These are phyloP conservation scores for Dichotomocladium elegans DNA, from an alignment of 371 early-diverging fungal species.

Conservation along the genomic window DNA sequence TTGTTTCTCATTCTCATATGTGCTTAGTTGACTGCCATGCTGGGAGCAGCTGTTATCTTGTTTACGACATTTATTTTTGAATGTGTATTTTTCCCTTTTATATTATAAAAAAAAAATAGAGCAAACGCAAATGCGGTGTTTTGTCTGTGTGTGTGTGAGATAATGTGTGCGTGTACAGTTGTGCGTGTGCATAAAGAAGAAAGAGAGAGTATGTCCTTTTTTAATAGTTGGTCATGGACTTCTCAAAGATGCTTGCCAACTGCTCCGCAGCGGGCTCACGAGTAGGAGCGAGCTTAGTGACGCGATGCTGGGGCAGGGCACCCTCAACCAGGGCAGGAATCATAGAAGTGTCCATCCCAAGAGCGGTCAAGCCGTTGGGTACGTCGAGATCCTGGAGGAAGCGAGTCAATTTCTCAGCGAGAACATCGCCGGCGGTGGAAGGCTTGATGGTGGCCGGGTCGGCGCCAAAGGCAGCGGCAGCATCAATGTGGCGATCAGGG, in stretches of 20 bases:
- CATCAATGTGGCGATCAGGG: slow-evolving; percentile 85
- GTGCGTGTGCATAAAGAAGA: background rate
- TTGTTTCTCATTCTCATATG: no score
- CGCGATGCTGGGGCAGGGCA: slow-evolving; percentile 88
- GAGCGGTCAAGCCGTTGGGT: slow-evolving; percentile 78
- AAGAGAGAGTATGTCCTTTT: no score
- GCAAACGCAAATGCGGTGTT: no score
- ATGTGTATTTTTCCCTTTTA: no score
- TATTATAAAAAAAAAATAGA: no score
- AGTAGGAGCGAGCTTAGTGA: slow-evolving; percentile 86
- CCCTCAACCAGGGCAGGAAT: slow-evolving; percentile 78
- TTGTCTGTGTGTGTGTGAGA: background rate
- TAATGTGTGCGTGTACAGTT: background rate
- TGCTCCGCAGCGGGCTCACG: slow-evolving; percentile 66
- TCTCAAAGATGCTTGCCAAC: slow-evolving; percentile 65
- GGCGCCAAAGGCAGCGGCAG: slow-evolving; percentile 78
- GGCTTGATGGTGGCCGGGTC: slow-evolving; percentile 61
- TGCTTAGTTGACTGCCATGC: no score
- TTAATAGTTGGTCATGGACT: slow-evolving; percentile 64
- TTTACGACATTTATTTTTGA: no score
- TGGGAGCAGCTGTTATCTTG: no score
- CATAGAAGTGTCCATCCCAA: slow-evolving; percentile 72
- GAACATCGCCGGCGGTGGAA: slow-evolving; percentile 73
- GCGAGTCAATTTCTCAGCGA: slow-evolving; percentile 74
- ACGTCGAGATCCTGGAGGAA: slow-evolving; percentile 74